Percentiles rank a stretch among this genome's conserved stretches.
phyloP scores from a whole-genome alignment of 2,329 filamentous ascomycete species.

The Neoascochyta sp. region DNA sequence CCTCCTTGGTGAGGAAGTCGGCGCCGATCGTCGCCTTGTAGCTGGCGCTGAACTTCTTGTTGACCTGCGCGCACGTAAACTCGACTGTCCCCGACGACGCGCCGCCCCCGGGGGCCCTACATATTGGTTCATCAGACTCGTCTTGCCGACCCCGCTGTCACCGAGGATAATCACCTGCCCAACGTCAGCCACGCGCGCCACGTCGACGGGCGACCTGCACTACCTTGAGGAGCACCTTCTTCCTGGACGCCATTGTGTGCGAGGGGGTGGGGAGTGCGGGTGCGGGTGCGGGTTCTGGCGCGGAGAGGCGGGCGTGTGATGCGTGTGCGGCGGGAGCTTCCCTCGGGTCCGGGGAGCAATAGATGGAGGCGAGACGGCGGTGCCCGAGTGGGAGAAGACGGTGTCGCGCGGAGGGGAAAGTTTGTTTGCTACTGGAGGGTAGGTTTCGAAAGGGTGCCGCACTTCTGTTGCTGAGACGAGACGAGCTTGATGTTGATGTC shows the following conservation, averaged over 20 bases:
- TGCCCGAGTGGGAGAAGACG: too few species aligned
- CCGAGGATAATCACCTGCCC: constrained; percentile 93
- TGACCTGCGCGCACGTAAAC: too few species aligned
- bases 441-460: too few species aligned
- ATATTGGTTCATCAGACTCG: constrained; percentile 99
- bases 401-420: too few species aligned
- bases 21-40: constrained; percentile 99
- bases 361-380: too few species aligned
- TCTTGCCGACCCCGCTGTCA: constrained; percentile 98
- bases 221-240: constrained; percentile 91
- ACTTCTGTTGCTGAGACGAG: too few species aligned
- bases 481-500: too few species aligned
- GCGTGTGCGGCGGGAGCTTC: too few species aligned
- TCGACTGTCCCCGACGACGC: too few species aligned
- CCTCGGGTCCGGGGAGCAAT: too few species aligned
- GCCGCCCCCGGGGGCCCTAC: constrained; percentile 53
- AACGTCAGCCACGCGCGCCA: constrained; percentile 11
- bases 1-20: constrained; percentile 97
- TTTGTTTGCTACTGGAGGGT: too few species aligned
- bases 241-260: constrained; percentile 44
- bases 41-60: constrained; percentile 99
- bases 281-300: constrained; percentile 7
- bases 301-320: constrained; percentile 3
- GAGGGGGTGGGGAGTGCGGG: constrained; percentile 6
- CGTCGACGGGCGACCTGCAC: constrained; percentile 7